phyloP scores from a whole-genome alignment of 148 eudicot species.

The Arbutus unedo region DNA sequence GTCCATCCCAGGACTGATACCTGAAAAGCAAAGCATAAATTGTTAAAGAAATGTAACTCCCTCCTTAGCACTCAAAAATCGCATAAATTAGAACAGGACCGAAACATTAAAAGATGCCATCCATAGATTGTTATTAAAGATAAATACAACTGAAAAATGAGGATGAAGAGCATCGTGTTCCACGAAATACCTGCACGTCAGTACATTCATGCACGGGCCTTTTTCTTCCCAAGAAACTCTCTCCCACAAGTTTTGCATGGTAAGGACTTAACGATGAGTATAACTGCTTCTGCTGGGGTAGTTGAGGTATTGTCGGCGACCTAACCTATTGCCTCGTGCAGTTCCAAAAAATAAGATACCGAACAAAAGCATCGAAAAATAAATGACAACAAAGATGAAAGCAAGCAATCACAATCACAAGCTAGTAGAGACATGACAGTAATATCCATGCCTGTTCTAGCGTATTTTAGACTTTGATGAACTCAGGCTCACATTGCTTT shows the following conservation, averaged over 20 bases:
- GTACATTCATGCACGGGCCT: constrained; percentile 77
- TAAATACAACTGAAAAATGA: neutral
- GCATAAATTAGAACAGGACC: neutral
- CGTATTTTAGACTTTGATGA: neutral
- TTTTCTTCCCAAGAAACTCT: constrained; percentile 71
- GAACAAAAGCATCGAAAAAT: neutral
- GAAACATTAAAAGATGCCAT: neutral
- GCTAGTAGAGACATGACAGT: neutral
- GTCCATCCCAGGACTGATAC: neutral
- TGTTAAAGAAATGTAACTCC: neutral
- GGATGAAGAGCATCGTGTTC: neutral
- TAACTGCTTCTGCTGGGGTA: constrained; percentile 64
- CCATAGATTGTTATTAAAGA: neutral
- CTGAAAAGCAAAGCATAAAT: neutral
- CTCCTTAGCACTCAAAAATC: neutral
- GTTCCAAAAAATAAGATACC: neutral
- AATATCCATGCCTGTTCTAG: neutral
- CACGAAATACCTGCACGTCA: constrained; percentile 66
- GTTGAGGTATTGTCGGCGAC: constrained; percentile 64
- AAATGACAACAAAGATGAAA: neutral
- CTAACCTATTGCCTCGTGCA: constrained; percentile 50
- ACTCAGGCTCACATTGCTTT: neutral
- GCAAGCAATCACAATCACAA: constrained; percentile 6
- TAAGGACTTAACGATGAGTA: constrained; percentile 58
- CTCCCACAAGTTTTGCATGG: constrained; percentile 87